phyloP scores from a whole-genome alignment of 1,284 basidiomycete genomes.

The Trichosporon ovoides region DNA sequence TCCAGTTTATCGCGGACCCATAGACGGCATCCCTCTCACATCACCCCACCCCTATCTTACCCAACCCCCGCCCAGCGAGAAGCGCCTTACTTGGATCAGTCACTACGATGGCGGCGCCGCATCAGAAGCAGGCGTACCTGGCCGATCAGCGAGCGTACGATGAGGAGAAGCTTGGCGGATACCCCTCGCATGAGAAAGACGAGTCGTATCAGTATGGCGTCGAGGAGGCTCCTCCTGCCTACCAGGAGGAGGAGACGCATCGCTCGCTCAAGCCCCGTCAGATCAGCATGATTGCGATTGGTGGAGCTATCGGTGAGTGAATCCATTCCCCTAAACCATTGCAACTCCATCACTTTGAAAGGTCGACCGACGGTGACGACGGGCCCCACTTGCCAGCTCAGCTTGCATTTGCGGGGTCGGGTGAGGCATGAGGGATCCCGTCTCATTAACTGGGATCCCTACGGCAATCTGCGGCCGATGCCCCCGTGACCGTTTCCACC shows the following conservation, averaged over 20 bases:
- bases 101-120: background rate
- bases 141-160: background rate
- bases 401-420: too few relatives aligned
- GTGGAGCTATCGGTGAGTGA: constrained; percentile 51
- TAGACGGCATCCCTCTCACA: too few relatives aligned
- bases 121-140: background rate
- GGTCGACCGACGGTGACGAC: too few relatives aligned
- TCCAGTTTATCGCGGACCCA: too few relatives aligned
- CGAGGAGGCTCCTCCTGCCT: constrained; percentile 3
- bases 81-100: too few relatives aligned
- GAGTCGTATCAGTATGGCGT: background rate
- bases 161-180: constrained; percentile 3
- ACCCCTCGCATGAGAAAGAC: constrained; percentile 3
- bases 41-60: too few relatives aligned
- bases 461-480: background rate
- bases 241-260: constrained; percentile 17
- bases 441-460: too few relatives aligned
- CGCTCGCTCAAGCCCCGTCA: constrained; percentile 44
- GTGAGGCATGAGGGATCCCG: too few relatives aligned
- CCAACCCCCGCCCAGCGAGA: too few relatives aligned
- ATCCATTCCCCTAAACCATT: too few relatives aligned
- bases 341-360: too few relatives aligned
- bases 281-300: constrained; percentile 48
- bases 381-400: too few relatives aligned
- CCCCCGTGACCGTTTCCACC: background rate